Evolutionary conservation across 208 protist genomes (phyloP).

Genomic region (Acanthamoeba triangularis): DNA sequence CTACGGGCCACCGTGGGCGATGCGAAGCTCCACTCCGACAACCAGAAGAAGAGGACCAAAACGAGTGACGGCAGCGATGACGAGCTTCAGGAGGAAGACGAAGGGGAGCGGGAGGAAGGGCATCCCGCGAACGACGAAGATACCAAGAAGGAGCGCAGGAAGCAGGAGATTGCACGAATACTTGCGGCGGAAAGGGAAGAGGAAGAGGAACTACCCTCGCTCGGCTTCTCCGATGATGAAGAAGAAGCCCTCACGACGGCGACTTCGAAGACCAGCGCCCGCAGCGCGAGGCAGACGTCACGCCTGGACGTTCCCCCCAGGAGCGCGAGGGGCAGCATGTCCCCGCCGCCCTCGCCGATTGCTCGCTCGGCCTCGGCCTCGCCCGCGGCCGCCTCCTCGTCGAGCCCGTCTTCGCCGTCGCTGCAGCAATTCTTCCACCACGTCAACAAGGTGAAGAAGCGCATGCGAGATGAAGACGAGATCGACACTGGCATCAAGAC

Average conservation of each 20-base stretch:
- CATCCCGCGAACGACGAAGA: not conserved
- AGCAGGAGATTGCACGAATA: not conserved
- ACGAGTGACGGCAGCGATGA: not conserved
- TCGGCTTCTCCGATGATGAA: not conserved
- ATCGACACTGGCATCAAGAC: conserved; percentile 16
- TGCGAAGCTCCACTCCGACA: not conserved
- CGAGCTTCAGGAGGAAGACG: not conserved
- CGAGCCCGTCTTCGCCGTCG: not conserved
- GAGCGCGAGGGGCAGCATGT: not conserved
- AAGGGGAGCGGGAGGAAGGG: not conserved
- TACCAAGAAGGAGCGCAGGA: not conserved
- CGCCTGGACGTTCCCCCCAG: not conserved
- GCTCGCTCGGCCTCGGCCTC: not conserved
- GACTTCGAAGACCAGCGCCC: not conserved
- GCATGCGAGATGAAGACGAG: conserved; percentile 29
- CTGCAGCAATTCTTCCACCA: conserved; percentile 40
- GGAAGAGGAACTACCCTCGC: not conserved
- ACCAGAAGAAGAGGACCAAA: not conserved
- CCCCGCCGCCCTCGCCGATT: conserved; percentile 1
- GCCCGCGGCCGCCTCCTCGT: not conserved
- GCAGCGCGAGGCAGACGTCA: no score
- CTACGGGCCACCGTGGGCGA: not conserved
- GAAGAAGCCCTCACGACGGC: not conserved
- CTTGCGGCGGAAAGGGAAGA: not conserved
- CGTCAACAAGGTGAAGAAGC: conserved; percentile 46